phyloP scores from a whole-genome alignment of 768 basidiomycete species.

The Rhizopogon salebrosus region DNA sequence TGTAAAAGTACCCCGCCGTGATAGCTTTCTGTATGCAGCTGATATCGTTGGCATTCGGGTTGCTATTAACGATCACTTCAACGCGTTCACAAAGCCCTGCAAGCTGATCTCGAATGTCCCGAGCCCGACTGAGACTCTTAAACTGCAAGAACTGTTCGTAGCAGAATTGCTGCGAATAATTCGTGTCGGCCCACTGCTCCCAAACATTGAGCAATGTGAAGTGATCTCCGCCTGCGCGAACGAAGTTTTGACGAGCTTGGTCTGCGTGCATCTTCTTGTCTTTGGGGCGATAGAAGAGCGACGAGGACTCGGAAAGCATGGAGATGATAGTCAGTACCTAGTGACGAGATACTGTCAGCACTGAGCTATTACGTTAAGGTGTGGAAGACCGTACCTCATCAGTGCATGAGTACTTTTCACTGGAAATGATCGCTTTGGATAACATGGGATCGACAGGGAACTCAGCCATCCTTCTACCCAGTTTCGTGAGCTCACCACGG shows the following conservation, averaged over 20 bases:
- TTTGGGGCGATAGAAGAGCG: conserved; percentile 95
- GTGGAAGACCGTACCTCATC: conserved; percentile 72
- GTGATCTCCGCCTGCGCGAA: conserved; percentile 93
- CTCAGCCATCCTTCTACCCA: conserved; percentile 96
- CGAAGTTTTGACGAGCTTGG: conserved; percentile 95
- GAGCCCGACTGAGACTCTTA: conserved; percentile 89
- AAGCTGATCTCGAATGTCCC: conserved; percentile 94
- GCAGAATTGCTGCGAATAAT: conserved; percentile 95
- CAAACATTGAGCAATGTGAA: conserved; percentile 97
- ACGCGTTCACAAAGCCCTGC: conserved; percentile 95
- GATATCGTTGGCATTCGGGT: conserved; percentile 91
- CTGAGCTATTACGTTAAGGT: not conserved
- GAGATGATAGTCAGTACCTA: conserved; percentile 94
- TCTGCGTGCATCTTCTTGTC: conserved; percentile 98
- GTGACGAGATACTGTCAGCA: not conserved
- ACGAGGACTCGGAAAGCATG: conserved; percentile 94
- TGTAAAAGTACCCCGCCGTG: conserved; percentile 94
- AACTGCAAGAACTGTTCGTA: conserved; percentile 95
- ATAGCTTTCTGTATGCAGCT: conserved; percentile 93
- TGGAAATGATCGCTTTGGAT: conserved; percentile 92
- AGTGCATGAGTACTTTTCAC: conserved; percentile 90
- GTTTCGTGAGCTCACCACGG: conserved; percentile 92
- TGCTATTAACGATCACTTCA: conserved; percentile 82
- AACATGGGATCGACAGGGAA: conserved; percentile 99
- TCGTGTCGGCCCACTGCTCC: conserved; percentile 99